Evolutionary conservation across 208 protist genomes (phyloP).

Genomic region (Lotmaria passim): DNA sequence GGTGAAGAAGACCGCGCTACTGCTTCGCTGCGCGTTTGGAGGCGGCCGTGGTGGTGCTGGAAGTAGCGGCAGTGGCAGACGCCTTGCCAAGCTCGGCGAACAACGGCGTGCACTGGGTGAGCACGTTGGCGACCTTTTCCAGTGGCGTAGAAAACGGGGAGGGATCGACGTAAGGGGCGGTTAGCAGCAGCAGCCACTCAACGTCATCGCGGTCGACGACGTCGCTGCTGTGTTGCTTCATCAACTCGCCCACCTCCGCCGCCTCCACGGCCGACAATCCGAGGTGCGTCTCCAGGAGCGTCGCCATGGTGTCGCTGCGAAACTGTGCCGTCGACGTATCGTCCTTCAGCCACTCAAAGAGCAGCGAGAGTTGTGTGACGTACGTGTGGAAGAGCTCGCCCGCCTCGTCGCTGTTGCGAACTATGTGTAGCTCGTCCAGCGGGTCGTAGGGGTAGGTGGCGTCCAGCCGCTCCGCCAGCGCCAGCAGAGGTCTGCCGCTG

Average conservation of each 20-base stretch:
- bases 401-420: conserved; percentile 46
- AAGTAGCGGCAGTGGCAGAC: neutral
- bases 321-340: conserved; percentile 41
- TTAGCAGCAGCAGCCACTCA: conserved; percentile 57
- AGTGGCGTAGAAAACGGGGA: conserved; percentile 65
- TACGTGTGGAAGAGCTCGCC: conserved; percentile 47
- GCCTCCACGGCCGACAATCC: conserved; percentile 45
- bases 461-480: conserved; percentile 70
- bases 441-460: conserved; percentile 63
- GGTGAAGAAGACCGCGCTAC: neutral
- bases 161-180: conserved; percentile 57
- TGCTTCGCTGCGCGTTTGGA: neutral
- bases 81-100: conserved; percentile 19
- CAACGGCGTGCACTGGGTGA: conserved; percentile 40
- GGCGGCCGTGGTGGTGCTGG: too few relatives aligned
- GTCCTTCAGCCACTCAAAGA: conserved; percentile 58
- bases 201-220: conserved; percentile 56
- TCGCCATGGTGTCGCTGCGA: conserved; percentile 37
- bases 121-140: conserved; percentile 61
- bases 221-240: conserved; percentile 27
- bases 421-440: conserved; percentile 53
- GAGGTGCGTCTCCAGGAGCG: conserved; percentile 52
- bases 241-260: conserved; percentile 46
- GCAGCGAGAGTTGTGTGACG: conserved; percentile 26
- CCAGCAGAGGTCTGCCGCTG: conserved; percentile 58